Conservation (phyloP, 441 rosid genomes). For the Raphanus hybrid region DNA sequence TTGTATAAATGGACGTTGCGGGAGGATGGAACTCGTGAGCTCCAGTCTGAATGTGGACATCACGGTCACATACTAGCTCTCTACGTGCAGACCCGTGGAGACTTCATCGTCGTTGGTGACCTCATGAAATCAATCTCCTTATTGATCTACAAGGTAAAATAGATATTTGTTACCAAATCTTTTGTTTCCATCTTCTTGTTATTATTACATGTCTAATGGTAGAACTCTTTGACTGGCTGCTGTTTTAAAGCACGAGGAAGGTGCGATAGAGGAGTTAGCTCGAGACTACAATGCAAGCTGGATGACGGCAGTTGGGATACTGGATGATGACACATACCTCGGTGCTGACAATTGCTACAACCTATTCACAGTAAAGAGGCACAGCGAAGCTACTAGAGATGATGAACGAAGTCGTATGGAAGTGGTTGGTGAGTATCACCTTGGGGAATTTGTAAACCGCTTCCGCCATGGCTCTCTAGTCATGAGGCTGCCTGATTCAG, state of each 20-base stretch:
- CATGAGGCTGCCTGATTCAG: slow-evolving; percentile 90
- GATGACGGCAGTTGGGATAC: slow-evolving; percentile 96
- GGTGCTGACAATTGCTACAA: slow-evolving; percentile 89
- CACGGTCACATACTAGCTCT: slow-evolving; percentile 93
- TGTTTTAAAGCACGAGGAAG: slow-evolving; percentile 80
- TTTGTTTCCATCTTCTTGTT: slow-evolving; percentile 4
- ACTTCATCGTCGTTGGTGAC: slow-evolving; percentile 92
- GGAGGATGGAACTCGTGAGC: slow-evolving; percentile 80
- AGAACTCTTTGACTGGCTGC: slow-evolving; percentile 11
- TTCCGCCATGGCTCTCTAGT: slow-evolving; percentile 94
- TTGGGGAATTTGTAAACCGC: slow-evolving; percentile 85
- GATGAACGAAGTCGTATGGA: slow-evolving; percentile 87
- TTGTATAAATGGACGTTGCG: slow-evolving; percentile 90
- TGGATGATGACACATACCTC: slow-evolving; percentile 83
- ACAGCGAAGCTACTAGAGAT: slow-evolving; percentile 88
- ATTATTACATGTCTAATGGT: background rate
- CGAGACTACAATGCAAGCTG: slow-evolving; percentile 88
- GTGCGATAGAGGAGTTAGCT: slow-evolving; percentile 91
- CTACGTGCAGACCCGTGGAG: slow-evolving; percentile 91
- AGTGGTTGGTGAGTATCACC: slow-evolving; percentile 94
- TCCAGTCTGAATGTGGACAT: slow-evolving; percentile 93
- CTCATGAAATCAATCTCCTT: slow-evolving; percentile 91
- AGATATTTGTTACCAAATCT: slow-evolving; percentile 2
- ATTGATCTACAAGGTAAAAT: slow-evolving; percentile 75
- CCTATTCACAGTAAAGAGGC: slow-evolving; percentile 80